These are phyloP conservation scores for Laburnicola sp. DNA, from an alignment of 2,329 filamentous ascomycete genomes.

Conservation along the genomic window DNA sequence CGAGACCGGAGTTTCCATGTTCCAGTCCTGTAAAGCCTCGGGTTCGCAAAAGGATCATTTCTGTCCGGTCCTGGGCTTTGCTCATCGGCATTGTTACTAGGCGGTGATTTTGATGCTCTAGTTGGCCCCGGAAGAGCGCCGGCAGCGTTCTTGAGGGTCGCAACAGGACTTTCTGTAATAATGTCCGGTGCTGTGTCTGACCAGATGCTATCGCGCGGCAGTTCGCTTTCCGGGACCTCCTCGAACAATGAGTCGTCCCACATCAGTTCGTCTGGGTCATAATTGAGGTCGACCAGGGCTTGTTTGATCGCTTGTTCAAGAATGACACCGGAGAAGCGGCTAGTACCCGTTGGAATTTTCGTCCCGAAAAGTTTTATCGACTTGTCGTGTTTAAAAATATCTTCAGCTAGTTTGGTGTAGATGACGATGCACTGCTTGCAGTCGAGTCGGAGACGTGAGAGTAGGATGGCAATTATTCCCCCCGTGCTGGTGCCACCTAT, in stretches of 20 bases:
- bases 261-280: constrained; percentile 43
- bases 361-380: constrained; percentile 40
- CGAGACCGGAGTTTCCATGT: constrained; percentile 43
- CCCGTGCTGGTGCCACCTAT: constrained; percentile 48
- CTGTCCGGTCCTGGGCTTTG: constrained; percentile 12
- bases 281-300: constrained; percentile 37
- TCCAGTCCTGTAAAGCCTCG: constrained; percentile 18
- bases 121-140: constrained; percentile 8
- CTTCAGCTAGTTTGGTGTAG: constrained; percentile 42
- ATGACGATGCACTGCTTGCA: constrained; percentile 44
- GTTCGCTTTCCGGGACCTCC: constrained; percentile 34
- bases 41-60: constrained; percentile 22
- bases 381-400: constrained; percentile 46
- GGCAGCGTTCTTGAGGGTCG: constrained; percentile 23
- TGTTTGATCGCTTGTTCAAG: constrained; percentile 44
- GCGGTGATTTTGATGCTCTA: constrained; percentile 1
- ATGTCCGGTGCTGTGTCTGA: constrained; percentile 26
- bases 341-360: constrained; percentile 43
- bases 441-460: constrained; percentile 44
- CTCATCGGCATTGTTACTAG: constrained; percentile 20
- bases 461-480: constrained; percentile 47
- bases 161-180: constrained; percentile 33
- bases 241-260: constrained; percentile 48
- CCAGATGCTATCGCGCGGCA: constrained; percentile 43
- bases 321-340: constrained; percentile 42